Conservation (phyloP, 805 yeast species). For the Zygotorulaspora chibaensis region DNA sequence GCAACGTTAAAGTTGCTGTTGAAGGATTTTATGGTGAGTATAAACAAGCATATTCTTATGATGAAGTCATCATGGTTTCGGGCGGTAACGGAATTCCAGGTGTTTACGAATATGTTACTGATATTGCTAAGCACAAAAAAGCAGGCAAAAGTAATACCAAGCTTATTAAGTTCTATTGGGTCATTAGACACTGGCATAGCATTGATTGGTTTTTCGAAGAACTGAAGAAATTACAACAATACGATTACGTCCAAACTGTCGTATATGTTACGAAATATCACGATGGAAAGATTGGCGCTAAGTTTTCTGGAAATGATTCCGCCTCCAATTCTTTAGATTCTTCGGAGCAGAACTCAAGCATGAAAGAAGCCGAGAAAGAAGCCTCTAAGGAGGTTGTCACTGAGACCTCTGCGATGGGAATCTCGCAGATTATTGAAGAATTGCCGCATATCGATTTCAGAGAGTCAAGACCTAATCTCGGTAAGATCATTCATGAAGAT, state of each 20-base stretch:
- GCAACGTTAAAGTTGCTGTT: constrained; percentile 39
- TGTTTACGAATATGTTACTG: constrained; percentile 35
- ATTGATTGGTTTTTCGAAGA: constrained; percentile 47
- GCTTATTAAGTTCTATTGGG: constrained; percentile 55
- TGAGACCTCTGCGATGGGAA: neutral
- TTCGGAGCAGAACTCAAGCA: neutral
- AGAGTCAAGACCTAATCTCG: constrained; percentile 44
- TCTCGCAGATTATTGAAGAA: constrained; percentile 16
- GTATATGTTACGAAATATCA: constrained; percentile 55
- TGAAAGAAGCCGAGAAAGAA: neutral
- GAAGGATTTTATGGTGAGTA: constrained; percentile 64
- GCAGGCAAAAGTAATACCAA: constrained; percentile 14
- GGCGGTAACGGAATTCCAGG: constrained; percentile 55
- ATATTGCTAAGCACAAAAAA: constrained; percentile 15
- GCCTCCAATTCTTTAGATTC: neutral
- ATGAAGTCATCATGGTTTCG: constrained; percentile 41
- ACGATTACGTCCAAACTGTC: constrained; percentile 15
- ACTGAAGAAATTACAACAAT: constrained; percentile 23
- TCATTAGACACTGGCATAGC: constrained; percentile 48
- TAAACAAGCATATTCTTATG: constrained; percentile 35
- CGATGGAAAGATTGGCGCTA: constrained; percentile 14
- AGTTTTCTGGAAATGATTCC: constrained; percentile 3
- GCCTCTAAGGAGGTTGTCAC: constrained; percentile 9
- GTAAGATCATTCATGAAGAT: constrained; percentile 36
- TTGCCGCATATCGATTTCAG: constrained; percentile 39